Conservation (phyloP, 2,329 filamentous ascomycete species). For the Verticillium albo-atrum region DNA sequence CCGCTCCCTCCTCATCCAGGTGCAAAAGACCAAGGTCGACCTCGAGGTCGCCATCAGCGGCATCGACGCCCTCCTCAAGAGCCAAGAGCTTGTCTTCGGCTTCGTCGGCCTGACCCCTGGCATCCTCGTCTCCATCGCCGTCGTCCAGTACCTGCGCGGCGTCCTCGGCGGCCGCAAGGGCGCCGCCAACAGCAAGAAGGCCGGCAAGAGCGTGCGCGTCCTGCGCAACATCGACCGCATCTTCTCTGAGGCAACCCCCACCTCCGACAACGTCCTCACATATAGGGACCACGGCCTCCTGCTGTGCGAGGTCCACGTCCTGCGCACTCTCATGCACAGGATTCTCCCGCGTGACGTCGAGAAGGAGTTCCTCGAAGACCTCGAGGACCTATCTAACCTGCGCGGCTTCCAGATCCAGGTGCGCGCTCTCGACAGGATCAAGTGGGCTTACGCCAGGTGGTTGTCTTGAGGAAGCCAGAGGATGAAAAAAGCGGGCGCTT, state of each 20-base stretch:
- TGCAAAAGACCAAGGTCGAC: constrained; percentile 98
- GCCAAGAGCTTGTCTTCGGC: constrained; percentile 96
- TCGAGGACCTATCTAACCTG: constrained; percentile 80
- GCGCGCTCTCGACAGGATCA: constrained; percentile 74
- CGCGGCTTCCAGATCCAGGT: constrained; percentile 74
- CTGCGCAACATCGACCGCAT: constrained; percentile 86
- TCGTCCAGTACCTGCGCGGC: constrained; percentile 65
- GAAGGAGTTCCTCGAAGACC: constrained; percentile 83
- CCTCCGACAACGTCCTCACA: constrained; percentile 68
- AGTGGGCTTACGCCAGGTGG: constrained; percentile 88
- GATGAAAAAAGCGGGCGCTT: not conserved
- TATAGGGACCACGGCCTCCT: constrained; percentile 92
- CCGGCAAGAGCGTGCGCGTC: constrained; percentile 69
- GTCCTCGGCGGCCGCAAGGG: constrained; percentile 69
- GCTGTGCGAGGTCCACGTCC: constrained; percentile 81
- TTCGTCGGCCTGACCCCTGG: constrained; percentile 93
- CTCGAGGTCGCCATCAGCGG: constrained; percentile 94
- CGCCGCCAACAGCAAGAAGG: constrained; percentile 57
- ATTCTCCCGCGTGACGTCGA: constrained; percentile 71
- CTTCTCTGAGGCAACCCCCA: constrained; percentile 62
- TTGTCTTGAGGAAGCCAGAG: constrained; percentile 28
- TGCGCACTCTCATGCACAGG: constrained; percentile 63
- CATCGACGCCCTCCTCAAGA: constrained; percentile 91
- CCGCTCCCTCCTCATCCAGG: constrained; percentile 86
- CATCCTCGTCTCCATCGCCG: constrained; percentile 77